Evolutionary conservation across 805 yeast genomes (phyloP).

Genomic region (Limtongia smithiae): DNA sequence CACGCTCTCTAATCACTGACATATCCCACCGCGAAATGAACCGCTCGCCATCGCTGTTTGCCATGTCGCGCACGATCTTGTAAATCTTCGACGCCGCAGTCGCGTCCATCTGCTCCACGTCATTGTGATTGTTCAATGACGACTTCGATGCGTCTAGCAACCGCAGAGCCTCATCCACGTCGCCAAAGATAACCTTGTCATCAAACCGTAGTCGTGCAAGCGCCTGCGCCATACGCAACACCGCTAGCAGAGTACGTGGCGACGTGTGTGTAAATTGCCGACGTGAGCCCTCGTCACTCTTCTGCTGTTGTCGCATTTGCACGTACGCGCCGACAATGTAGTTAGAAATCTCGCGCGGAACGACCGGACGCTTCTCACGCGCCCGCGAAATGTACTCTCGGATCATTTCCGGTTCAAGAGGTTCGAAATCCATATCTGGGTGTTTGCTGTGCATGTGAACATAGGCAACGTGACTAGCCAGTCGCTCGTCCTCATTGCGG

Average conservation of each 20-base stretch:
- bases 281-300: conserved; percentile 68
- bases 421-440: conserved; percentile 71
- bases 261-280: conserved; percentile 87
- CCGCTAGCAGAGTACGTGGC: conserved; percentile 89
- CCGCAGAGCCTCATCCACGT: conserved; percentile 94
- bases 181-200: conserved; percentile 63
- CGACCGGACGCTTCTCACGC: conserved; percentile 76
- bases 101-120: conserved; percentile 51
- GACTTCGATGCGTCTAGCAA: conserved; percentile 82
- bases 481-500: conserved; percentile 71
- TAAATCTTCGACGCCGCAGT: conserved; percentile 66
- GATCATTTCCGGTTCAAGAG: conserved; percentile 72
- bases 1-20: conserved; percentile 56
- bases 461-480: conserved; percentile 91
- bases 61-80: conserved; percentile 62
- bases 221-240: conserved; percentile 90
- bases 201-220: conserved; percentile 84
- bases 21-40: conserved; percentile 42
- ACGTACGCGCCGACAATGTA: conserved; percentile 83
- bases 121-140: conserved; percentile 56
- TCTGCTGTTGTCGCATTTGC: conserved; percentile 88
- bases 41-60: conserved; percentile 42
- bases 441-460: conserved; percentile 92
- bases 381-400: conserved; percentile 88
- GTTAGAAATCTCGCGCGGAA: conserved; percentile 78